Base-by-base conservation (phyloP, 306 rosid species). In the Prunus kanzakura region DNA sequence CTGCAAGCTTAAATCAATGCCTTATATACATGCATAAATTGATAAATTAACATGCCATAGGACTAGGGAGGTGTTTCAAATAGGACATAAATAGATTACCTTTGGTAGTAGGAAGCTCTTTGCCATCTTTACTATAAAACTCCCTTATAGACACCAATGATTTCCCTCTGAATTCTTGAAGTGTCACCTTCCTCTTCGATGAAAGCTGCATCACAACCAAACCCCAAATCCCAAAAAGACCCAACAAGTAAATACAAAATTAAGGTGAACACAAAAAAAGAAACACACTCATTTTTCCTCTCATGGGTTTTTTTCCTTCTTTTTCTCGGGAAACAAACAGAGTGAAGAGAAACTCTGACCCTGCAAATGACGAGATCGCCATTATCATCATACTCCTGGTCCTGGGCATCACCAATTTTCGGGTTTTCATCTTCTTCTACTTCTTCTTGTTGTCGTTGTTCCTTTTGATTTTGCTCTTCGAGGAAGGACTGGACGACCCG, bases 301-400 rank as follows among this genome's bases (percentile, higher is more conserved):
- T 25, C 38, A 0, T 12, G 57, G 8, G 8, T 15, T 18, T 38
- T 38, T 38, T 47, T 50, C 20, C 4, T 52, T 15, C 23, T 19
- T 20, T 62, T 76, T 30, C 74, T 66, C 56, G 58, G 75, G 23
- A 76, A 27, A 35, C 77, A 73, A 75, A 64, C 66, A 64, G 78
- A 67, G 62, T 56, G 62, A 56, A 58, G 22, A 47, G 52, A 35
- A 14, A 45, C 19, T 69, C 67, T 25, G 6, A 95, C 98, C 93
- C 86, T 85, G 87, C 99, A 92, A 64, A 95, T 87, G 23, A 95
- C 84, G 79, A 84, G 88, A 79, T 95, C 84, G 76, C 99, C 99
- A 0, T 83, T 87, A 19, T 89, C 96, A 18, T 95, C 95, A 78
- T 79, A 83, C 75, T 88, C 92, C 75, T 80, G 75, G n/a, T 73